Evolutionary conservation across 2,329 filamentous ascomycete genomes (phyloP), one percentile per base, ranked within the genome.

Genomic region (Alternaria longipes): DNA sequence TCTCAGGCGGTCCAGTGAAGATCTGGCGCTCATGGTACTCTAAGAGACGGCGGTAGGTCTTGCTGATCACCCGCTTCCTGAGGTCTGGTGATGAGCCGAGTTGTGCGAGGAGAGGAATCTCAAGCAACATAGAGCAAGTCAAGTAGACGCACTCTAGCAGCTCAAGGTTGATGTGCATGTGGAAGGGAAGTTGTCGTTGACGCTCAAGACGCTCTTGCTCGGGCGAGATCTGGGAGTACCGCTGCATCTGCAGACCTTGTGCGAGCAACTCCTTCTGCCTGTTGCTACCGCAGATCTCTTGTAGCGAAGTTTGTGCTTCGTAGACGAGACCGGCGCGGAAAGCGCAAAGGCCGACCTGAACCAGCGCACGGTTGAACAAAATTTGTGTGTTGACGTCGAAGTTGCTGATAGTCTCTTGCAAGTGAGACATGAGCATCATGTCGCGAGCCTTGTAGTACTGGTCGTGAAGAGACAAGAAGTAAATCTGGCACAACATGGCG

Each of bases 121-220:
- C 95, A 59, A 99, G 88, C 68, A 99, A 91, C 95, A 99, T 99
- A 83, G 93, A 97, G 85, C 94, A 98, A 52, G 95, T 98, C 61
- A 99, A 87, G 84, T 99, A 99, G 64, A 98, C 94, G 77, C 95
- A 98, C 84, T 99, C 95, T 40, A 99, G 88, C 56, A 99, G 88
- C 81, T 99, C 95, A 54, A 99, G 87, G 85, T 99, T 99, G 86
- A 99, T 99, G 87, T 99, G 95, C 93, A 99, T 97, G 85, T 99
- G 95, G 90, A 99, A 99, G 38, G 95, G 95, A 70, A 99, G 87
- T 83, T 99, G 95, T 74, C 95, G 90, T 83, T 98, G 94, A 79
- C 95, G 92, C 85, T 99, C 95, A 40, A 98, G 87, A 69, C 94
- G 92, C 84, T 99, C 95, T 82, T 99, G 95, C 82, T 99, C 95